Evolutionary conservation across 2,329 filamentous ascomycete genomes (phyloP).

Genomic region (Trichoderma harzianum): DNA sequence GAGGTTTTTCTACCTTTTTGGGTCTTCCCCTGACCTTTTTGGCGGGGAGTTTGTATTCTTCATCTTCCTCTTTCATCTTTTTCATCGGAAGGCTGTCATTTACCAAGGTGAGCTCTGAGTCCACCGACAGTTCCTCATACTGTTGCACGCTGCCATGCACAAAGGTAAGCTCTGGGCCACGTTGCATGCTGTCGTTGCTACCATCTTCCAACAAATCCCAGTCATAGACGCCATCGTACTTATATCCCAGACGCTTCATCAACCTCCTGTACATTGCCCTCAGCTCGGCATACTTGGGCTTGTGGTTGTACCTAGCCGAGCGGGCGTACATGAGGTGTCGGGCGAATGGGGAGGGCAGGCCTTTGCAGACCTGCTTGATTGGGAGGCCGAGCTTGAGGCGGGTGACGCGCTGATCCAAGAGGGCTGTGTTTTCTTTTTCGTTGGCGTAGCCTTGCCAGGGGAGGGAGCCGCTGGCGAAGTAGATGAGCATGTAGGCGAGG

Average conservation of each 20-base stretch:
- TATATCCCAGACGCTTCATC: not conserved
- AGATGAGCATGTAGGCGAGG: conserved; percentile 19
- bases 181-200: not conserved
- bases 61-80: not conserved
- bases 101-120: not conserved
- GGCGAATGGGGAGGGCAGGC: conserved; percentile 8
- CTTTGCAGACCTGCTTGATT: not conserved
- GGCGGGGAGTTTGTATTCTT: not conserved
- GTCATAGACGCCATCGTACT: conserved; percentile 15
- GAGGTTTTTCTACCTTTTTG: not conserved
- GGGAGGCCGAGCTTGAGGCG: not conserved
- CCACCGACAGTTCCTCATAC: conserved; percentile 15
- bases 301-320: not conserved
- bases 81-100: conserved; percentile 1
- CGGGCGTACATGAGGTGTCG: conserved; percentile 13
- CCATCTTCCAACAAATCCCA: conserved; percentile 16
- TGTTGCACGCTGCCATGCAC: not conserved
- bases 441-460: conserved; percentile 12
- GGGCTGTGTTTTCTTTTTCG: not conserved
- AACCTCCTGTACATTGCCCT: conserved; percentile 1
- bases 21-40: not conserved
- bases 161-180: too few species aligned
- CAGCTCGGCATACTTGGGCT: conserved; percentile 2
- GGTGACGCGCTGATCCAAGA: too few species aligned
- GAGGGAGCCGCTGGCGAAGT: conserved; percentile 17